These are phyloP conservation scores for Mrakia gelida DNA, from an alignment of 768 basidiomycete genomes.

Conservation along the genomic window DNA sequence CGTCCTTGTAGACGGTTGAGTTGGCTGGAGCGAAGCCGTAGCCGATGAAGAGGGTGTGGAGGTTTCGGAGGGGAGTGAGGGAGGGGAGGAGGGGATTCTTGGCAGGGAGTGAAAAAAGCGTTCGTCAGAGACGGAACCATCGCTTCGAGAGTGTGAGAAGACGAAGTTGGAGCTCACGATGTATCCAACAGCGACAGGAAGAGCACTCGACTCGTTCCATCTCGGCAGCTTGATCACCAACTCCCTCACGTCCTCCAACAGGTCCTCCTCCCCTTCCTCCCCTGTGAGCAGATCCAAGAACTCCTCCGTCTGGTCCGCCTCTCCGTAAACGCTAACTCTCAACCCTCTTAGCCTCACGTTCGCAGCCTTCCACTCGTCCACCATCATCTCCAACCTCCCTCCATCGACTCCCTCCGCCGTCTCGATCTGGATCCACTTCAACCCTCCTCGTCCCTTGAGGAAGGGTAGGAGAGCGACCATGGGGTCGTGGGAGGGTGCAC, in stretches of 20 bases:
- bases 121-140: no score
- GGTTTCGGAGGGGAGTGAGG: background rate
- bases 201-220: background rate
- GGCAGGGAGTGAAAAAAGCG: no score
- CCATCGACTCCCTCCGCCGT: background rate
- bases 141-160: background rate
- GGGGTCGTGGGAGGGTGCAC: background rate
- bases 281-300: background rate
- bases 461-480: background rate
- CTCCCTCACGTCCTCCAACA: background rate
- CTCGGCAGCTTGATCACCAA: background rate
- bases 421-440: background rate
- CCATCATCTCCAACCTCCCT: background rate
- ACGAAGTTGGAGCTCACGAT: background rate
- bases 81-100: background rate
- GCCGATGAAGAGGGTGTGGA: background rate
- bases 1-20: constrained; percentile 7
- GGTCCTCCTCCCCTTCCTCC: background rate
- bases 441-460: background rate
- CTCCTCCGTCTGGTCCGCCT: background rate
- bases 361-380: background rate
- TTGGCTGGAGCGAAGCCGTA: background rate
- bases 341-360: background rate
- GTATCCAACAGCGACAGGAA: background rate
- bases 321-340: background rate